Percentiles rank a stretch among this genome's conserved stretches.
Conservation (phyloP, 164 flowering plant species). For the Tetrastigma voinierianum region DNA sequence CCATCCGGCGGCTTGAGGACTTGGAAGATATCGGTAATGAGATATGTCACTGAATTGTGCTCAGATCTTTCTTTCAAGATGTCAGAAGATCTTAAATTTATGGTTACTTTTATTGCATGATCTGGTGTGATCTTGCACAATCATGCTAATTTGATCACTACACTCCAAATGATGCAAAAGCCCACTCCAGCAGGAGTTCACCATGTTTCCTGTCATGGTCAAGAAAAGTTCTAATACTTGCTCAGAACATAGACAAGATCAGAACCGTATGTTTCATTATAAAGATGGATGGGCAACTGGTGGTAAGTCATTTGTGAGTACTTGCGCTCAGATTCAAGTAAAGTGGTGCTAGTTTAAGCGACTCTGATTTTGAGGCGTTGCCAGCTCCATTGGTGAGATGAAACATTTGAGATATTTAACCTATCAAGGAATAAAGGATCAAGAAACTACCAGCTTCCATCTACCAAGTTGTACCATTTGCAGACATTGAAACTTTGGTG, state of each 20-base stretch:
- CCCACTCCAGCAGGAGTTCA: too few relatives aligned
- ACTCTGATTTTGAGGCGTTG: not conserved
- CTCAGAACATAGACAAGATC: too few relatives aligned
- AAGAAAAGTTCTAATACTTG: too few relatives aligned
- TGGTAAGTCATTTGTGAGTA: not conserved
- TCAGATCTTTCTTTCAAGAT: slow-evolving; percentile 24
- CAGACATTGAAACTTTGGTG: not conserved
- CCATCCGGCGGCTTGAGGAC: not conserved
- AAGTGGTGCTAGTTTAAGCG: slow-evolving; percentile 3
- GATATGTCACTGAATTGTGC: slow-evolving; percentile 14
- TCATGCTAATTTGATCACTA: not conserved
- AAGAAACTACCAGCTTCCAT: slow-evolving; percentile 5
- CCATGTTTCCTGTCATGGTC: too few relatives aligned
- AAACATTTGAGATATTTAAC: slow-evolving; percentile 22
- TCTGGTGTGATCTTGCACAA: slow-evolving; percentile 15
- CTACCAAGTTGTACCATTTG: not conserved
- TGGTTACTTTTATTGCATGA: slow-evolving; percentile 23
- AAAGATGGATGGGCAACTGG: not conserved
- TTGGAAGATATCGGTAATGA: slow-evolving; percentile 19
- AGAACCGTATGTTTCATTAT: not conserved
- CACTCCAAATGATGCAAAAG: too few relatives aligned
- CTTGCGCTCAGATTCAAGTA: not conserved
- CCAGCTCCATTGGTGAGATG: slow-evolving; percentile 18
- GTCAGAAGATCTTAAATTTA: not conserved
- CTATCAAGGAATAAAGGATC: not conserved